phyloP scores from a whole-genome alignment of 208 protist genomes.

The Trichomonas tenax region DNA sequence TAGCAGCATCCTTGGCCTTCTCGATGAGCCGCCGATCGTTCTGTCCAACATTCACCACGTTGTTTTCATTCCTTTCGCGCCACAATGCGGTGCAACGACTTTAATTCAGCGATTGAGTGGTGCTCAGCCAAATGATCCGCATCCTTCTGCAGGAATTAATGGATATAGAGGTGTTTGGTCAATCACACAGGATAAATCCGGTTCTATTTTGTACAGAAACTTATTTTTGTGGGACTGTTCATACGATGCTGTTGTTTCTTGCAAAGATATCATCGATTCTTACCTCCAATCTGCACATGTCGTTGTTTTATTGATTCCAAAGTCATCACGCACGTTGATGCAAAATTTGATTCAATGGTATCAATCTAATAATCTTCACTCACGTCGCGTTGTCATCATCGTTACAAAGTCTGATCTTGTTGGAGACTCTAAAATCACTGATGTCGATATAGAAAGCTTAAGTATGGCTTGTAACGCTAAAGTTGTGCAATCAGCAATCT shows the following conservation, averaged over 20 bases:
- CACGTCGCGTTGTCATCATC: neutral
- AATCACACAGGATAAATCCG: neutral
- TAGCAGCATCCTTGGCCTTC: neutral
- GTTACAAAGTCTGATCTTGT: neutral
- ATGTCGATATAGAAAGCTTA: neutral
- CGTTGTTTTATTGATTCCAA: neutral
- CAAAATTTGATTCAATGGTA: neutral
- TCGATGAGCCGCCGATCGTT: neutral
- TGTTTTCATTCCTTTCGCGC: neutral
- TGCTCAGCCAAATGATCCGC: neutral
- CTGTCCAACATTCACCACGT: neutral
- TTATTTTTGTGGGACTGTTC: neutral
- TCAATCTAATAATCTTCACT: neutral
- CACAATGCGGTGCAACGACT: neutral
- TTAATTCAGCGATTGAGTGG: neutral
- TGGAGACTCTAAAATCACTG: neutral
- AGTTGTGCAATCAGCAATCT: neutral
- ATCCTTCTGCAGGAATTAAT: neutral
- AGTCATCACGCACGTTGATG: neutral
- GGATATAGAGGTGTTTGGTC: slow-evolving; percentile 11
- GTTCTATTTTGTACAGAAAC: neutral
- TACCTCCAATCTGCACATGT: neutral
- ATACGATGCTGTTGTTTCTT: neutral
- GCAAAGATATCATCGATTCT: neutral
- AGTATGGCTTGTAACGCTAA: neutral